Conservation (phyloP, 768 basidiomycete genomes). For the Suillus subaureus region DNA sequence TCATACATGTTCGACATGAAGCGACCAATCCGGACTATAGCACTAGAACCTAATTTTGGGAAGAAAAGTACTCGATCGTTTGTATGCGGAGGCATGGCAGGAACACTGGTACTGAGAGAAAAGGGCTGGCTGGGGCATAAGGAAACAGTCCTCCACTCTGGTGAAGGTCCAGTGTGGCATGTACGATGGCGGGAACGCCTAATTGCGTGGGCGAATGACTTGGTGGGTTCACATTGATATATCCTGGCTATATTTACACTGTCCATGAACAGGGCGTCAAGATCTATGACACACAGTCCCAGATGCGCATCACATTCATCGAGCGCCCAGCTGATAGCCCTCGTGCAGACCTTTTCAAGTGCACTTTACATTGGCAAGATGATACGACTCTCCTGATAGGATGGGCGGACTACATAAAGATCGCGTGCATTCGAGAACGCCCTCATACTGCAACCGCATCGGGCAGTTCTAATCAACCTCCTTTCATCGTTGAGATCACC, state of each 20-base stretch:
- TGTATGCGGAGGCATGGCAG: slow-evolving; percentile 91
- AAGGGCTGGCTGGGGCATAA: slow-evolving; percentile 98
- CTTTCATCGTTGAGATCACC: slow-evolving; percentile 82
- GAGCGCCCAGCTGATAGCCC: slow-evolving; percentile 83
- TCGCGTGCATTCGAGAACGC: slow-evolving; percentile 75
- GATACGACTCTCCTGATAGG: slow-evolving; percentile 87
- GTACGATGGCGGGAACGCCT: slow-evolving; percentile 83
- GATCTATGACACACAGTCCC: slow-evolving; percentile 83
- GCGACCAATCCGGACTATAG: slow-evolving; percentile 86
- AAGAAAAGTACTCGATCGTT: slow-evolving; percentile 77
- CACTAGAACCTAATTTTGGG: slow-evolving; percentile 89
- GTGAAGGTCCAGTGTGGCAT: slow-evolving; percentile 95
- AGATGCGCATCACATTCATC: slow-evolving; percentile 81
- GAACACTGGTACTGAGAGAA: slow-evolving; percentile 83
- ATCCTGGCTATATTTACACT: slow-evolving; percentile 6
- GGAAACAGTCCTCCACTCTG: slow-evolving; percentile 77
- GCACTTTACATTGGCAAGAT: slow-evolving; percentile 90
- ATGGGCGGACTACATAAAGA: slow-evolving; percentile 94
- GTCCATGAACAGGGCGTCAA: slow-evolving; percentile 75
- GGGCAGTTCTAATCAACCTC: slow-evolving; percentile 50
- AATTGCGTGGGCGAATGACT: slow-evolving; percentile 96
- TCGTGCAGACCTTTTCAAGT: slow-evolving; percentile 93
- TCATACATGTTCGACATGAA: slow-evolving; percentile 88
- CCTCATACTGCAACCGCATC: slow-evolving; percentile 46
- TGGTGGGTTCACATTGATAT: slow-evolving; percentile 49